A percentile compares a stretch with the other conserved stretches of the same genome.
Conservation (phyloP, 139 green algal genomes). For the Zygnema cylindricum region DNA sequence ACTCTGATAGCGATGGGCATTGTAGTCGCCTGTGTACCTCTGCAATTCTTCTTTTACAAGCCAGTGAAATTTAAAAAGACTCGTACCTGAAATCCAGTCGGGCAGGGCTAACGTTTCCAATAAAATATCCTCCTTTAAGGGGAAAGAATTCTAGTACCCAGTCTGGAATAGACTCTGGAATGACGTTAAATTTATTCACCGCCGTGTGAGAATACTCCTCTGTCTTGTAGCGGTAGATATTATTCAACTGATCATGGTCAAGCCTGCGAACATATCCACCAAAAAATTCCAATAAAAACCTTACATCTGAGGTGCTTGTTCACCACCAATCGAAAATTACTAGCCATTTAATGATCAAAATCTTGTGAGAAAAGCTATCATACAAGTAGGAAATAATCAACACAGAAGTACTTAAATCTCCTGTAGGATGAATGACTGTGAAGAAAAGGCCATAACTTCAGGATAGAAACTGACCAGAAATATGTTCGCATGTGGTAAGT, state of each 20-base stretch:
- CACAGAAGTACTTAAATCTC: too few species aligned
- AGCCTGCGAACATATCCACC: conserved; percentile 15
- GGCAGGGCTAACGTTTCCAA: conserved; percentile 58
- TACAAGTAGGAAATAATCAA: too few species aligned
- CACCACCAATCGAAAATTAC: too few species aligned
- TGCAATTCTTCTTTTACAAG: too few species aligned
- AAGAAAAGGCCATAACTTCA: too few species aligned
- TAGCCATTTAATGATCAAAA: too few species aligned
- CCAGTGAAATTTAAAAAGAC: too few species aligned
- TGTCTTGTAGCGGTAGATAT: conserved; percentile 60
- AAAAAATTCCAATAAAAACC: not conserved
- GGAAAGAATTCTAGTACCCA: conserved; percentile 62
- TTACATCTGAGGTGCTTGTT: not conserved
- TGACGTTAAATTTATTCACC: conserved; percentile 63
- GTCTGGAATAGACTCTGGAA: conserved; percentile 61
- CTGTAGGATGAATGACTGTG: too few species aligned
- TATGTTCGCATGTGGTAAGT: conserved; percentile 60
- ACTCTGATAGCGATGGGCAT: too few species aligned
- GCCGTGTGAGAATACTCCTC: conserved; percentile 63
- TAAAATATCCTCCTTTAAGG: conserved; percentile 54
- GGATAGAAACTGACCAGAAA: conserved; percentile 55
- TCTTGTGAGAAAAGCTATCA: too few species aligned
- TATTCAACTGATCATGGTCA: conserved; percentile 56
- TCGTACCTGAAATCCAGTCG: conserved; percentile 61
- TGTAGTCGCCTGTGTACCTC: too few species aligned